A percentile compares a stretch with the other conserved stretches of the same genome.
Conservation (phyloP, 306 rosid species). For the Alnus glutinosa region DNA sequence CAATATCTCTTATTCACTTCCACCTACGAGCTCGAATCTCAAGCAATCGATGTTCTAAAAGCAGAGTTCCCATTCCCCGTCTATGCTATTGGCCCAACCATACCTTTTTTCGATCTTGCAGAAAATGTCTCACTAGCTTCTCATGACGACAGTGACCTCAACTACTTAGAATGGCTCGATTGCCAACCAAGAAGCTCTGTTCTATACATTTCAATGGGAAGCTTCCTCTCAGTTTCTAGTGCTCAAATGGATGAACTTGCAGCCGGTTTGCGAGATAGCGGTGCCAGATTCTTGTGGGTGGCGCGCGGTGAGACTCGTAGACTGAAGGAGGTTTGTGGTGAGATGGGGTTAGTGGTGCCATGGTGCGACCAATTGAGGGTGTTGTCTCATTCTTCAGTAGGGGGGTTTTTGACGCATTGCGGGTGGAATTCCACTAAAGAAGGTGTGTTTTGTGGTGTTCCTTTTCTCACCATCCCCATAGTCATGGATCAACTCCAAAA, state of each 20-base stretch:
- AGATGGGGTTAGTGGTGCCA: conserved; percentile 30
- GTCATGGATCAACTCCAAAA: conserved; percentile 39
- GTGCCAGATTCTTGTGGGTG: conserved; percentile 43
- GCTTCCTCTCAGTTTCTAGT: conserved; percentile 36
- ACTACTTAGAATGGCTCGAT: conserved; percentile 40
- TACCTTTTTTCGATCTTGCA: conserved; percentile 25
- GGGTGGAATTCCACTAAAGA: conserved; percentile 61
- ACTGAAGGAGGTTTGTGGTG: conserved; percentile 22
- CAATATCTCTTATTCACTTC: conserved; percentile 33
- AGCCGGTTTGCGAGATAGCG: conserved; percentile 32
- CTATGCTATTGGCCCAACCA: conserved; percentile 41
- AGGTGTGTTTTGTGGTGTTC: conserved; percentile 44
- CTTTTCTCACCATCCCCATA: conserved; percentile 39
- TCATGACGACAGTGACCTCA: background rate
- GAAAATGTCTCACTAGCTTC: background rate
- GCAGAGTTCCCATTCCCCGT: conserved; percentile 26
- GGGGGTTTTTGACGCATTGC: conserved; percentile 46
- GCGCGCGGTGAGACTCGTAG: conserved; percentile 27
- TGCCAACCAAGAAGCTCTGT: conserved; percentile 44
- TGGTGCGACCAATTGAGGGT: conserved; percentile 60
- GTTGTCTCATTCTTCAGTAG: conserved; percentile 40
- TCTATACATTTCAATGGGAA: conserved; percentile 41
- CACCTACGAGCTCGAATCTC: conserved; percentile 35
- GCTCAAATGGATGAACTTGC: conserved; percentile 47
- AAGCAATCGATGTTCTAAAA: conserved; percentile 26